These are phyloP conservation scores for Saccharomycopsis lassenensis DNA, from an alignment of 805 yeast species.

Conservation along the genomic window DNA sequence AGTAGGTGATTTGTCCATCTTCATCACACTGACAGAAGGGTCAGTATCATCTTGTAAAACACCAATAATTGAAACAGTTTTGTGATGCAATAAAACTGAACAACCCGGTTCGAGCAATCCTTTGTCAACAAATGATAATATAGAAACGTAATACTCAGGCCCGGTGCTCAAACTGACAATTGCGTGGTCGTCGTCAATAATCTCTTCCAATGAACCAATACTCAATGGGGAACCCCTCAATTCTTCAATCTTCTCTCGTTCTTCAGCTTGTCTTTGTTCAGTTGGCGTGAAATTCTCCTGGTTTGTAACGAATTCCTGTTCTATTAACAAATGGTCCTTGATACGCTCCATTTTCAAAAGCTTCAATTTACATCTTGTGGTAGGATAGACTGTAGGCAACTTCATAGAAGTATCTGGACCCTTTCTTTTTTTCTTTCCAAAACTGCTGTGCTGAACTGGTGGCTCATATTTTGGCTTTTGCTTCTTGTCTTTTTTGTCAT, in stretches of 20 bases:
- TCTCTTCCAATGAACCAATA: slow-evolving; percentile 92
- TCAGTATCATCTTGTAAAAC: slow-evolving; percentile 97
- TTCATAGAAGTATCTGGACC: slow-evolving; percentile 81
- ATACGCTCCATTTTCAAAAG: slow-evolving; percentile 88
- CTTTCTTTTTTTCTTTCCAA: slow-evolving; percentile 87
- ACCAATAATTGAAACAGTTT: slow-evolving; percentile 93
- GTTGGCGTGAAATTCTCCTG: slow-evolving; percentile 93
- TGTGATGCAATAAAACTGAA: slow-evolving; percentile 89
- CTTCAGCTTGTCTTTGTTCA: slow-evolving; percentile 94
- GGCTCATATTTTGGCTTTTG: slow-evolving; percentile 98
- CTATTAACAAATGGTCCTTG: slow-evolving; percentile 88
- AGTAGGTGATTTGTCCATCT: slow-evolving; percentile 93
- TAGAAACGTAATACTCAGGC: slow-evolving; percentile 94
- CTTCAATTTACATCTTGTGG: slow-evolving; percentile 87
- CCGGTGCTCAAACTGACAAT: slow-evolving; percentile 94
- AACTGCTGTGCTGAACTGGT: slow-evolving; percentile 80
- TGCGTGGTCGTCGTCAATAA: slow-evolving; percentile 97
- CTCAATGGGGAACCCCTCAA: slow-evolving; percentile 95
- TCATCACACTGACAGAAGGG: slow-evolving; percentile 97
- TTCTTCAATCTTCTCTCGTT: slow-evolving; percentile 88
- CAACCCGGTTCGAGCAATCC: slow-evolving; percentile 95
- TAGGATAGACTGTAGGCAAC: slow-evolving; percentile 82
- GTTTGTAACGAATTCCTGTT: slow-evolving; percentile 91
- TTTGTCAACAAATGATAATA: slow-evolving; percentile 92
- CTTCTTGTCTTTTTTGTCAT: slow-evolving; percentile 46